Evolutionary conservation across 108 stramenopile genomes (phyloP), one percentile per base, ranked within the genome.

Genomic region (Pseudonitzschia multiseries): DNA sequence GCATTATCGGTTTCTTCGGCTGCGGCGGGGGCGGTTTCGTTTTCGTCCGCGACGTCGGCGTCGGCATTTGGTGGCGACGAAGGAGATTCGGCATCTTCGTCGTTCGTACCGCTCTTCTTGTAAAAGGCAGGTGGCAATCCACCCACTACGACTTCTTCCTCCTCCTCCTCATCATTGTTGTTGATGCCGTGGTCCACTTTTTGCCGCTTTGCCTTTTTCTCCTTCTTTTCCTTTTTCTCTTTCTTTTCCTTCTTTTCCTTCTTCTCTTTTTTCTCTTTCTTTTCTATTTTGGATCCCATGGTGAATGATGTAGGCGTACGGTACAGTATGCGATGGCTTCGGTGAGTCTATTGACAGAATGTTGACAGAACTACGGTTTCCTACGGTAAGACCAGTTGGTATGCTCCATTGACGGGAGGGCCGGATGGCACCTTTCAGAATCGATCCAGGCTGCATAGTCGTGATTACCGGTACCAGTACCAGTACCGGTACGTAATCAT

Each of bases 61-160:
- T 61, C 67, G 33, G 54, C 68, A 52, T 70, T 72, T 27, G 27
- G 22, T 32, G 29, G 20, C 32, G 28, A 53, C 26, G 53, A 8
- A 8, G n/a, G n/a, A 8, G n/a, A 14, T 0, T 62, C 36, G 29
- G 1, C 1, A 0, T 0, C 0, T 28, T 33, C 20, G 14, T 62
- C 36, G 61, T 40, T 62, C 26, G 27, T 17, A 53, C 18, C 24
- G 65, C 22, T 53, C 31, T 46, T 8, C 21, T 74, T 0, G 32
- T 62, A 62, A 62, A 62, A 62, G 26, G 61, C 18, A 62, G 61
- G 61, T 29, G 61, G 61, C 36, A 62, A 62, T 17, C 61, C 61
- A 62, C 29, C 33, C 14, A 62, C 61, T n/a, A 62, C 29, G 2
- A 8, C 29, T 32, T 21, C 42, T 5, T 27, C 44, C 44, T 44